phyloP scores from a whole-genome alignment of 352 stramenopile species.

The Phytophthora fragariae region DNA sequence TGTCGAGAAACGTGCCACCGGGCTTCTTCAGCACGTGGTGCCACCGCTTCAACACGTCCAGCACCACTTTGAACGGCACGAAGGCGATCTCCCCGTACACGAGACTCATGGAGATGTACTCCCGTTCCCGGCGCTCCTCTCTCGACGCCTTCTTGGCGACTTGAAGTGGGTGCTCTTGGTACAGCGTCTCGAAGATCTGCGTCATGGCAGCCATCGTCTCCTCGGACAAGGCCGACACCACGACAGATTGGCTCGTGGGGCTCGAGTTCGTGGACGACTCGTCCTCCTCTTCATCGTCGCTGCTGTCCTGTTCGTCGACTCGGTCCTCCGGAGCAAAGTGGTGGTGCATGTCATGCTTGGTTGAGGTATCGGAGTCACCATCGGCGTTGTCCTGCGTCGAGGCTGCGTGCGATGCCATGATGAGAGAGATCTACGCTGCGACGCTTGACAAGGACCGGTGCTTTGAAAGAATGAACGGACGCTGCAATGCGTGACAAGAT shows the following conservation, averaged over 20 bases:
- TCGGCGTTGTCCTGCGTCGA: constrained; percentile 11
- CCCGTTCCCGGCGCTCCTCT: constrained; percentile 57
- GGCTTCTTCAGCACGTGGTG: constrained; percentile 68
- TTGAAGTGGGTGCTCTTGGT: constrained; percentile 48
- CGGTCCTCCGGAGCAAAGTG: constrained; percentile 12
- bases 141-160: constrained; percentile 42
- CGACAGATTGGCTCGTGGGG: constrained; percentile 20
- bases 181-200: constrained; percentile 60
- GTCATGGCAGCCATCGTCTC: constrained; percentile 30
- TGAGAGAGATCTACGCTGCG: constrained; percentile 18
- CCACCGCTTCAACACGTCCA: constrained; percentile 68
- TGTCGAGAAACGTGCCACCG: constrained; percentile 86
- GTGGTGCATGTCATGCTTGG: constrained; percentile 9
- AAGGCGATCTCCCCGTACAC: constrained; percentile 93
- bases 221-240: constrained; percentile 40
- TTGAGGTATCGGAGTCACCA: neutral
- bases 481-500: neutral
- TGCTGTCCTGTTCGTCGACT: constrained; percentile 25
- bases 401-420: constrained; percentile 10
- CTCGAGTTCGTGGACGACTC: constrained; percentile 15
- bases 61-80: constrained; percentile 69
- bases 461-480: neutral
- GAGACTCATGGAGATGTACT: constrained; percentile 74
- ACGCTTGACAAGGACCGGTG: constrained; percentile 19
- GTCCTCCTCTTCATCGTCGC: constrained; percentile 20